A percentile compares a stretch with the other conserved stretches of the same genome.
Evolutionary conservation across 73 alveolate genomes (phyloP).

Genomic region (Paramecium primaurelia): DNA sequence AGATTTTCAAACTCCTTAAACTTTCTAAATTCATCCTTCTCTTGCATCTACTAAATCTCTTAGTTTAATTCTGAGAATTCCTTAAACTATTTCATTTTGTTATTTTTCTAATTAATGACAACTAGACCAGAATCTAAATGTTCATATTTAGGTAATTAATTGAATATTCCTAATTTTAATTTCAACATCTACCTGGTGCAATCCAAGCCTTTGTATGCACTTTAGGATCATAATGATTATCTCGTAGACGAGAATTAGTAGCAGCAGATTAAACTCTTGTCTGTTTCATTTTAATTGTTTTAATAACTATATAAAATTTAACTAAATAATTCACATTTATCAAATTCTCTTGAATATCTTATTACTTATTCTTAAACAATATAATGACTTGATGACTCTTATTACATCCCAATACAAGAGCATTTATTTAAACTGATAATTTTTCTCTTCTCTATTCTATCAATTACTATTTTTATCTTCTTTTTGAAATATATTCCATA

Average conservation of each 20-base stretch:
- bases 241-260: not conserved
- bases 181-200: not conserved
- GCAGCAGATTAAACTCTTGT: constrained; percentile 41
- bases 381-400: no score
- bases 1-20: constrained; percentile 55
- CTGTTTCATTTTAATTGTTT: not conserved
- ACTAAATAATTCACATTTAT: not conserved
- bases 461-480: no score
- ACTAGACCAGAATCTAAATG: constrained; percentile 45
- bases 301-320: not conserved
- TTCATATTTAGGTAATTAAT: constrained; percentile 11
- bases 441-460: no score
- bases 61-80: not conserved
- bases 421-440: no score
- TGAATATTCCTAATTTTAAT: not conserved
- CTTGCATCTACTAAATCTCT: not conserved
- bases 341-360: not conserved
- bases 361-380: not conserved
- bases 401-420: no score
- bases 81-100: not conserved
- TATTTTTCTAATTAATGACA: not conserved
- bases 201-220: constrained; percentile 40
- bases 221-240: constrained; percentile 37
- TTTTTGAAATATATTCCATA: no score
- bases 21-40: constrained; percentile 23